These are phyloP conservation scores for Coemansia interrupta DNA, from an alignment of 192 early-diverging fungal species.

Conservation along the genomic window DNA sequence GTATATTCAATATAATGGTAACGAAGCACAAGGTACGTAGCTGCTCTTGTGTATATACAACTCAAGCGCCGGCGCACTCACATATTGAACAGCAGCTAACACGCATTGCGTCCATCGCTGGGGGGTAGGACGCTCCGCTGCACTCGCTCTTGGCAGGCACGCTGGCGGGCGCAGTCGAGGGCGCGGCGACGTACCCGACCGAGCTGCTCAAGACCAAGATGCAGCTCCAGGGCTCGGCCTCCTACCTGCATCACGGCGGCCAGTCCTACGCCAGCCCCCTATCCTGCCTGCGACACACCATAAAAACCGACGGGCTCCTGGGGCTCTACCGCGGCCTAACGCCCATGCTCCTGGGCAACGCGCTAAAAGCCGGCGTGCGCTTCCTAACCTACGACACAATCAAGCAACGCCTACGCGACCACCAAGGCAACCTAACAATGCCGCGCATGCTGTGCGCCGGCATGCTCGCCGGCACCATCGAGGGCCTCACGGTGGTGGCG, in stretches of 20 bases:
- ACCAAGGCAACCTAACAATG: conserved; percentile 67
- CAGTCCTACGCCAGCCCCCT: conserved; percentile 73
- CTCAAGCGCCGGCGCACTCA: too few relatives aligned
- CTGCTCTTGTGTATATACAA: too few relatives aligned
- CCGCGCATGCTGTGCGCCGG: conserved; percentile 71
- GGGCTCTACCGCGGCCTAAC: conserved; percentile 86
- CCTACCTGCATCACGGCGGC: conserved; percentile 29
- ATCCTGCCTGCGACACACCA: conserved; percentile 71
- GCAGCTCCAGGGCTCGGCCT: conserved; percentile 71
- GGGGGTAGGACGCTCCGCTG: conserved; percentile 29
- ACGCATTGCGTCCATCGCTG: neutral
- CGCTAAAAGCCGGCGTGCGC: conserved; percentile 86
- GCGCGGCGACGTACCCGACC: conserved; percentile 88
- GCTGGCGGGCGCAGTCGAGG: conserved; percentile 88
- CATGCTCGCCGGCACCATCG: conserved; percentile 81
- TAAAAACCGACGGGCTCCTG: conserved; percentile 65
- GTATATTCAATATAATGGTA: too few relatives aligned
- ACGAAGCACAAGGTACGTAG: too few relatives aligned
- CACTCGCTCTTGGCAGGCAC: conserved; percentile 80
- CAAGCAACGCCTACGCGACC: conserved; percentile 66
- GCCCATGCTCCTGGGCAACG: conserved; percentile 88
- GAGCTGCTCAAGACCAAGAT: conserved; percentile 96
- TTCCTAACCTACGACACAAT: conserved; percentile 90
- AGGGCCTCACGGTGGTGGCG: conserved; percentile 86
- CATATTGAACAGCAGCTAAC: neutral